A percentile compares a stretch with the other conserved stretches of the same genome.
Conservation (phyloP, 1,284 basidiomycete genomes). For the Pascua guehoae region DNA sequence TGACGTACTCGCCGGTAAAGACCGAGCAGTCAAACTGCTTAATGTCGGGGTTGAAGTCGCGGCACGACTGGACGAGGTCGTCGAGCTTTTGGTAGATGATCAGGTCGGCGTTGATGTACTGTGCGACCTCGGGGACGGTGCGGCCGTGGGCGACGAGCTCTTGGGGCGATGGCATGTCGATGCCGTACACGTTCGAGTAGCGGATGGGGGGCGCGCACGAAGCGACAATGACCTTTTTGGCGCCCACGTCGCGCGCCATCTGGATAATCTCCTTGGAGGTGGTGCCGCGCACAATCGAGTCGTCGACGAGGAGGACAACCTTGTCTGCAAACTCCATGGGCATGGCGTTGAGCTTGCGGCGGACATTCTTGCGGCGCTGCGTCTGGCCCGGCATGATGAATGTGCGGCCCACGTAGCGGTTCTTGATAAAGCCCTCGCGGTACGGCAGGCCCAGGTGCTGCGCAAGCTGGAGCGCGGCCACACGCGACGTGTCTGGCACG, state of each 20-base stretch:
- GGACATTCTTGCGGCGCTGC: constrained; percentile 82
- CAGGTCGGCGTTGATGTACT: constrained; percentile 88
- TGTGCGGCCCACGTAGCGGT: constrained; percentile 95
- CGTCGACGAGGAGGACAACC: constrained; percentile 93
- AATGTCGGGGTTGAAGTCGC: constrained; percentile 78
- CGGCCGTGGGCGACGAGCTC: constrained; percentile 91
- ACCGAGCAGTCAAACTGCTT: constrained; percentile 91
- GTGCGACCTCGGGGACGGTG: constrained; percentile 70
- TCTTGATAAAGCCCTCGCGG: constrained; percentile 98
- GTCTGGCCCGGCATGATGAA: constrained; percentile 99
- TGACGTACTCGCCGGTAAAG: constrained; percentile 95
- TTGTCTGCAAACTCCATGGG: constrained; percentile 94
- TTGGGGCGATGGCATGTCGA: constrained; percentile 94
- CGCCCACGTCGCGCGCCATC: constrained; percentile 99
- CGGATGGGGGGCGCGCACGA: constrained; percentile 81
- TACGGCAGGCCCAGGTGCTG: constrained; percentile 89
- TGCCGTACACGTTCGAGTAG: constrained; percentile 95
- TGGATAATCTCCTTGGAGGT: constrained; percentile 99
- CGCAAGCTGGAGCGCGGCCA: constrained; percentile 91
- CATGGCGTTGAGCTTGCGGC: constrained; percentile 97
- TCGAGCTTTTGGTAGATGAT: constrained; percentile 96
- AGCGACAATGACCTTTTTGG: constrained; percentile 94
- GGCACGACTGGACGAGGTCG: constrained; percentile 83
- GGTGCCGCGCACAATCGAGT: constrained; percentile 97
- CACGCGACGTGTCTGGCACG: constrained; percentile 94